Evolutionary conservation across 306 rosid genomes (phyloP), one percentile per base, ranked within the genome.

Genomic region (Lathyrus oleraceus): DNA sequence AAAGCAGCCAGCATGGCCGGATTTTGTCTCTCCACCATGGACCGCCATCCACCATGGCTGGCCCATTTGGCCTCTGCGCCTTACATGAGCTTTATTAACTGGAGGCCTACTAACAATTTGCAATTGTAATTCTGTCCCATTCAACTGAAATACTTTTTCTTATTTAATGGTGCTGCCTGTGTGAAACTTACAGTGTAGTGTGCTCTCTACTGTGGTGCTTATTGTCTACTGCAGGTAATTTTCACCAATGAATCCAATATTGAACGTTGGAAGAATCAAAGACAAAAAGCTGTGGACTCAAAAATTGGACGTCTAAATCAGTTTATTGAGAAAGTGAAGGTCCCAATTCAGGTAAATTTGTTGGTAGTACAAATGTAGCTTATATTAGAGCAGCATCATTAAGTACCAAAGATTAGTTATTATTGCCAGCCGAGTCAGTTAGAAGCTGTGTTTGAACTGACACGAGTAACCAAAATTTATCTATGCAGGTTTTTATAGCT

Each of bases 201-300:
- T 28, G 45, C 66, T 76, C 68, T 27, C 61, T 54, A 54, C 21
- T 32, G 23, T 47, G 17, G 47, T 38, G 65, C 20, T 44, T 78
- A 23, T 44, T 54, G 62, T 54, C 40, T 57, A 66, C 9, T 30
- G 54, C 69, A 94, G 98, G 98, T 94, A 70, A 85, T 94, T 75
- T 94, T 90, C 74, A 94, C 98, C 30, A 94, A 94, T 66, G 98
- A 94, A 83, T 80, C 97, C 76, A 94, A 94, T 82, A 94, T 94
- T 61, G 98, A 94, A 61, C 92, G 95, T 69, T 90, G 97, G 97
- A 94, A 87, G 74, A 90, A 94, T 2, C 85, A 80, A 83, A 88
- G 98, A 79, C 98, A 94, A 74, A 81, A 25, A 13, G 96, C 98
- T 0, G 96, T 94, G 73, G 97, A 94, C 87, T 90, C 97, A 58